Evolutionary conservation across 768 basidiomycete species (phyloP).

Genomic region (Dentipellis fragilis): DNA sequence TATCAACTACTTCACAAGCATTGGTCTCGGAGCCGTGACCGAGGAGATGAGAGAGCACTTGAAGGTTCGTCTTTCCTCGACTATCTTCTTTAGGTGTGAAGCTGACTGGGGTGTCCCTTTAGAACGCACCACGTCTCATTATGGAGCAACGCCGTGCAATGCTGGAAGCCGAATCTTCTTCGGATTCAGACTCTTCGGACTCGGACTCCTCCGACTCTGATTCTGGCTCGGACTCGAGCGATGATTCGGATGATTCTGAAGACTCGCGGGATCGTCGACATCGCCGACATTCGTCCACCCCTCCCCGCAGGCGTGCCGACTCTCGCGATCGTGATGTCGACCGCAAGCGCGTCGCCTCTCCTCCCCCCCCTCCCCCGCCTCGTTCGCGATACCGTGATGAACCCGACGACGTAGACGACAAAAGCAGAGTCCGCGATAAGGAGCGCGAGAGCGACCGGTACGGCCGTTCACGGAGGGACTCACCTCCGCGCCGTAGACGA

Average conservation of each 20-base stretch:
- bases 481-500: not conserved
- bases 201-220: constrained; percentile 34
- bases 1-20: constrained; percentile 97
- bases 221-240: constrained; percentile 27
- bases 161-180: constrained; percentile 56
- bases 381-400: constrained; percentile 5
- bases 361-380: not conserved
- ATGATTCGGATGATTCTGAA: constrained; percentile 29
- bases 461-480: constrained; percentile 6
- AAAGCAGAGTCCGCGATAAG: not conserved
- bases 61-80: constrained; percentile 46
- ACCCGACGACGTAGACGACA: constrained; percentile 1
- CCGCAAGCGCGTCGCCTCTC: not conserved
- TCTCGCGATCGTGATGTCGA: constrained; percentile 2
- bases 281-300: constrained; percentile 22
- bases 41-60: constrained; percentile 96
- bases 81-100: not conserved
- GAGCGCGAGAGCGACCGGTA: constrained; percentile 4
- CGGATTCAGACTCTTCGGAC: constrained; percentile 28
- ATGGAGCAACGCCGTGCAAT: constrained; percentile 90
- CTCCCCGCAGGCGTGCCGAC: constrained; percentile 17
- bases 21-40: constrained; percentile 83
- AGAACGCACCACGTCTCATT: constrained; percentile 89
- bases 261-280: constrained; percentile 19
- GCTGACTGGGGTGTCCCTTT: constrained; percentile 4